Base-by-base conservation (phyloP, 1,139 yeast genomes). In the Magnusiomyces tetraspermus region DNA sequence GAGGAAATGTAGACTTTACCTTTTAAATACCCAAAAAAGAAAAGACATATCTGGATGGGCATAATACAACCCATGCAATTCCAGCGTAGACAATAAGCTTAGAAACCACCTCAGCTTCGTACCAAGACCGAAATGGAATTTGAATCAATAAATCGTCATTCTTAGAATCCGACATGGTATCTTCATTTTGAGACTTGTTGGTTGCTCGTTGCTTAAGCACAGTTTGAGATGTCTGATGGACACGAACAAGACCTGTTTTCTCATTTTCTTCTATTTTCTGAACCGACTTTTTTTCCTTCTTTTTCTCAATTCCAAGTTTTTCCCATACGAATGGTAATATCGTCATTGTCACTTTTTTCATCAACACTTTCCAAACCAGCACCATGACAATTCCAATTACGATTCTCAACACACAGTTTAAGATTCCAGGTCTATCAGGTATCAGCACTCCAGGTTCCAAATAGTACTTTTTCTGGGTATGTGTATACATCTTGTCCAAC, bases 11-110 rank as follows among this genome's bases (percentile, higher is more conserved):
- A n/a, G n/a, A n/a, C 11, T 28, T 28, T 28, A 8, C 6, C 11
- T 28, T 26, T 52, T 50, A 55, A 26, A 57, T 57, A 10, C 55
- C 55, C 42, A 57, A 41, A 1, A 51, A n/a, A 43, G 52, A 51
- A 51, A 61, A 64, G 10, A 63, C 46, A 17, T 55, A 43, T 28
- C 62, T 62, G 33, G 60, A 55, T 6, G 58, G 46, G 51, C 58
- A 62, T 23, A 57, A 54, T 3, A 63, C 60, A 42, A 65, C 58
- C 28, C 70, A 60, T 0, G 87, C 73, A 28, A 87, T 78, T 0
- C 95, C 95, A 2, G 85, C 81, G 66, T 88, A 88, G 1, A 86
- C 85, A 21, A 83, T 71, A 55, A 85, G 67, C 61, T 90, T 74
- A 13, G 92, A 87, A 46, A 85, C 71, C 19, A 85, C 84, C 58